Evolutionary conservation across 2,329 filamentous ascomycete genomes (phyloP), one percentile per base, ranked within the genome.

Genomic region (Colletotrichum cordylinicola): DNA sequence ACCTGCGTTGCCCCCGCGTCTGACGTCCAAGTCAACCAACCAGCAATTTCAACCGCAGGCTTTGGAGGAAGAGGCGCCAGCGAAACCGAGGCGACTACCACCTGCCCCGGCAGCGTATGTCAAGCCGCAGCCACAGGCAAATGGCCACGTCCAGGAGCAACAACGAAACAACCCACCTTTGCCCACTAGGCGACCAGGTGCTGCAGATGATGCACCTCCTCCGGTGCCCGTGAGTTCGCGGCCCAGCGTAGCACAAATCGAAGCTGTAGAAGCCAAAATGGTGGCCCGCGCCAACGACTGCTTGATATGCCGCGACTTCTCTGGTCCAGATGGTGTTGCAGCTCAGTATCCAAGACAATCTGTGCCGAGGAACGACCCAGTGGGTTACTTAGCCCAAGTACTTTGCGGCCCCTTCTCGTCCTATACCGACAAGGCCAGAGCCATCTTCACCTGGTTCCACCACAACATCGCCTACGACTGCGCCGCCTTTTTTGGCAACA

Each of bases 381-480:
- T 97, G 5, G 91, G 90, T 24, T 94, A 94, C 86, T 89, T 99
- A 29, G 96, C 96, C 0, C 90, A 91, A 67, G 91, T 94, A 67
- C 90, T 98, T 24, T 98, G 95, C 73, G 88, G 90, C 6, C 94
- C 94, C 0, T 98, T 98, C 81, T 85, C 92, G 1, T 98, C 95
- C 1, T 86, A 88, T 2, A 98, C 96, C 0, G 96, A 98, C 84
- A 98, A 98, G 86, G 96, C 97, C 4, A 91, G 97, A 33, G 95
- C 93, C 3, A 95, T 99, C 75, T 98, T 98, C 82, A 95, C 94
- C 2, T 99, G 97, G 97, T 92, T 96, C 55, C 96, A 98, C 84
- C 93, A 98, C 84, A 98, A 98, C 80, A 93, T 99, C 74, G 90
- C 89, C 62, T 99, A 98, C 83, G 95, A 98, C 82, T 92, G 92